Conservation (phyloP, 257 asterid genomes). For the Ophiorrhiza pumila region DNA sequence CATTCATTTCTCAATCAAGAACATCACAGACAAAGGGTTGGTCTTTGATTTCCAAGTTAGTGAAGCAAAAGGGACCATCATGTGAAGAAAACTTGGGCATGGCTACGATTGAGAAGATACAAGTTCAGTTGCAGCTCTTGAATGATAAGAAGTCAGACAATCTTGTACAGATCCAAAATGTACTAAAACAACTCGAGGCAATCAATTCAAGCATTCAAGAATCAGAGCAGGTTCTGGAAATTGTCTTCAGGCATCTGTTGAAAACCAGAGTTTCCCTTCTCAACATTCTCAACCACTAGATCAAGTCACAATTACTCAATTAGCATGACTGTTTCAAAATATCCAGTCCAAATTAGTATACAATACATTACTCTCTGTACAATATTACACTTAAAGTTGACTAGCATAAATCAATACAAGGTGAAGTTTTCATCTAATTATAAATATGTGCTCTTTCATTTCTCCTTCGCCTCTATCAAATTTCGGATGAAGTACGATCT, state of each 20-base stretch:
- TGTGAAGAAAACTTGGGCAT: neutral
- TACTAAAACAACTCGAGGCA: constrained; percentile 9
- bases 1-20: constrained; percentile 17
- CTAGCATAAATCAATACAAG: neutral
- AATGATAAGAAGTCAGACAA: neutral
- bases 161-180: neutral
- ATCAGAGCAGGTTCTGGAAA: constrained; percentile 7
- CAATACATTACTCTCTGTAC: neutral
- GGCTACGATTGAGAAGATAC: neutral
- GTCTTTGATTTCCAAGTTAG: constrained; percentile 31
- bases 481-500: too few species aligned
- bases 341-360: neutral
- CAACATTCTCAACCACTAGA: constrained; percentile 12
- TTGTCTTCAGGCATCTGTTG: constrained; percentile 13
- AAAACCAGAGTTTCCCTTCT: constrained; percentile 24
- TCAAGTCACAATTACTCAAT: neutral
- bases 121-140: neutral
- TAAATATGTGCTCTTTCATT: too few species aligned
- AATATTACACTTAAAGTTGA: neutral
- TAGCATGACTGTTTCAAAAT: neutral
- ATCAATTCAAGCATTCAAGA: constrained; percentile 18
- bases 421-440: neutral
- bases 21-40: constrained; percentile 19
- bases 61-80: constrained; percentile 1
- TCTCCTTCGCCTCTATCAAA: too few species aligned